phyloP scores from a whole-genome alignment of 192 early-diverging fungal species.

The Backusella psychrophila region DNA sequence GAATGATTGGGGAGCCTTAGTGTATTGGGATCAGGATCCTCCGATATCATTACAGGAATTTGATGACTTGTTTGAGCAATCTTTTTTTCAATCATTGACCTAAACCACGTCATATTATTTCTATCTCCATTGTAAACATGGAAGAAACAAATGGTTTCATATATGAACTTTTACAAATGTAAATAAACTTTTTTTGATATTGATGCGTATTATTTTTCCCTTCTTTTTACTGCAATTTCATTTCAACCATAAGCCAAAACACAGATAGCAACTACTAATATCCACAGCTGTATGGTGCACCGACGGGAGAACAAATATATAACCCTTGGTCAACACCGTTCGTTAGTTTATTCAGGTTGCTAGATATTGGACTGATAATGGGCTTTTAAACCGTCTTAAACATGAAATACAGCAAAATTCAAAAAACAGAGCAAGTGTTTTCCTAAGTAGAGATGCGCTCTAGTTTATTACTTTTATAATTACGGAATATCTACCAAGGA shows the following conservation, averaged over 20 bases:
- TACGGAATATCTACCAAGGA: conserved; percentile 52
- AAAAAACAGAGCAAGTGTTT: not conserved
- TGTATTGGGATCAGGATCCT: conserved; percentile 3
- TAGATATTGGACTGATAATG: conserved; percentile 46
- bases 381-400: conserved; percentile 38
- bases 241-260: not conserved
- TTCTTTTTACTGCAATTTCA: not conserved
- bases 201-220: not conserved
- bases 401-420: not conserved
- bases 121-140: not conserved
- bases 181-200: not conserved
- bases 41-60: not conserved
- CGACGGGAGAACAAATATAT: not conserved
- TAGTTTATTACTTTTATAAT: not conserved
- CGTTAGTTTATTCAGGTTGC: conserved; percentile 58
- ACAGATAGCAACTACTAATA: not conserved
- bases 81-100: not conserved
- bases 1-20: not conserved
- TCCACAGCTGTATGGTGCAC: not conserved
- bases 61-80: not conserved
- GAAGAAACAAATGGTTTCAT: not conserved
- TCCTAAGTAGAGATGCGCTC: not conserved
- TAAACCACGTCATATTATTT: not conserved
- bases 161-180: not conserved
- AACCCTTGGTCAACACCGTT: conserved; percentile 67